Evolutionary conservation across 2,329 filamentous ascomycete species (phyloP), one percentile per base, ranked within the genome.

Genomic region (Epichloe coenophiala): DNA sequence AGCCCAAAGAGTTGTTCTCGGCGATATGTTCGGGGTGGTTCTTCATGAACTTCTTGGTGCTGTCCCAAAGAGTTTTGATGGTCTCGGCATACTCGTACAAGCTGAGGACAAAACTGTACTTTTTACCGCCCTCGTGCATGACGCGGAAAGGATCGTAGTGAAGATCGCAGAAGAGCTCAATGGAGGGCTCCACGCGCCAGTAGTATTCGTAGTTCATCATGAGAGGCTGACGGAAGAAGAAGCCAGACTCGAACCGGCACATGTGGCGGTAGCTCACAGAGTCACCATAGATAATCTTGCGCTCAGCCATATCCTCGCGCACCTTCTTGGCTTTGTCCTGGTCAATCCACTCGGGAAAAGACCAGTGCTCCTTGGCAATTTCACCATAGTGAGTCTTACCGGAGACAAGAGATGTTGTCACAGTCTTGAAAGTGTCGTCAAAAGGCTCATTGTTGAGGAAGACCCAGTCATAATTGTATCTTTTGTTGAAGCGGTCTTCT

Each of bases 191-290:
- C 13, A 98, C 93, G 59, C 94, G 88, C 93, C 93, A 98, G 78
- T 98, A 98, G 80, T 88, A 98, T 65, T 98, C 93, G 70, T 95
- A 98, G 66, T 97, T 89, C 67, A 87, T 71, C 87, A 98, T 90
- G 58, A 96, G 72, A 33, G 81, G 79, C 67, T 98, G 93, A 54
- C 86, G 88, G 81, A 97, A 98, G 78, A 98, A 98, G 77, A 98
- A 98, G 39, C 93, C 93, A 7, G 91, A 97, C 71, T 98, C 93
- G 65, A 95, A 98, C 57, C 93, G 88, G 71, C 93, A 98, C 93
- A 98, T 98, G 75, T 98, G 94, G 56, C 93, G 83, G 74, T 98
- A 98, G 72, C 88, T 95, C 71, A 95, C 72, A 11, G 89, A 95
- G 69, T 97, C 93, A 54, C 93, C 93, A 65, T 98, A 98, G 69